A percentile compares a stretch with the other conserved stretches of the same genome.
Conservation (phyloP, 202 grass and related monocot genomes). For the Cymbopogon flexuosus region DNA sequence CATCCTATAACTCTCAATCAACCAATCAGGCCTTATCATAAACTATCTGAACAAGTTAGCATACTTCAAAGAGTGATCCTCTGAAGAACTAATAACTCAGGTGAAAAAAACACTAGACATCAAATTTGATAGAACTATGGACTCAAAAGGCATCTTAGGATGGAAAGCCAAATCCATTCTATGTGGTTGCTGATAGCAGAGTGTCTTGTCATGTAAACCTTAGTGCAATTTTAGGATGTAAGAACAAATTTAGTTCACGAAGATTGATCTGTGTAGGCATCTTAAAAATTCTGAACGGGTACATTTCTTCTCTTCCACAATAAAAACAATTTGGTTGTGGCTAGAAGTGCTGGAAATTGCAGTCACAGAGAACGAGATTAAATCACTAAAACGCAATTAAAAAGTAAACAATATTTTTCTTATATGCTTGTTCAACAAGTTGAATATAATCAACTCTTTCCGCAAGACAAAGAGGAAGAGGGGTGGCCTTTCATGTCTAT, state of each 20-base stretch:
- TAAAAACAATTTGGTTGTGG: background rate
- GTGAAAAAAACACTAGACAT: background rate
- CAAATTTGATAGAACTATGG: background rate
- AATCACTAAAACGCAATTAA: background rate
- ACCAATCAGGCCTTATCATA: background rate
- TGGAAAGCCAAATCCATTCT: slow-evolving; percentile 12
- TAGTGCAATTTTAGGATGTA: slow-evolving; percentile 24
- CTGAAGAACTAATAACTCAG: background rate
- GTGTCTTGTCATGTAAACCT: slow-evolving; percentile 13
- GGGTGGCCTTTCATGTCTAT: background rate
- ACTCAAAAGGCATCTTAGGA: background rate
- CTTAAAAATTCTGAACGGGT: slow-evolving; percentile 22
- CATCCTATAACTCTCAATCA: background rate
- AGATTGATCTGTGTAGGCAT: slow-evolving; percentile 36
- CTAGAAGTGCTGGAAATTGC: background rate
- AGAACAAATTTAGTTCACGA: slow-evolving; percentile 35
- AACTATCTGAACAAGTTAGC: background rate
- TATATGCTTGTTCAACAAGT: background rate
- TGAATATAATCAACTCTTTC: background rate
- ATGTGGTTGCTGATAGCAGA: slow-evolving; percentile 2
- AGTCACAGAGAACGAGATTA: background rate
- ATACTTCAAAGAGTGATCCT: background rate
- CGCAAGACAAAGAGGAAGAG: background rate
- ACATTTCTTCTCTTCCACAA: slow-evolving; percentile 36
- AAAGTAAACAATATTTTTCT: background rate